Evolutionary conservation across 306 rosid genomes (phyloP).

Genomic region (Canavalia gladiata): DNA sequence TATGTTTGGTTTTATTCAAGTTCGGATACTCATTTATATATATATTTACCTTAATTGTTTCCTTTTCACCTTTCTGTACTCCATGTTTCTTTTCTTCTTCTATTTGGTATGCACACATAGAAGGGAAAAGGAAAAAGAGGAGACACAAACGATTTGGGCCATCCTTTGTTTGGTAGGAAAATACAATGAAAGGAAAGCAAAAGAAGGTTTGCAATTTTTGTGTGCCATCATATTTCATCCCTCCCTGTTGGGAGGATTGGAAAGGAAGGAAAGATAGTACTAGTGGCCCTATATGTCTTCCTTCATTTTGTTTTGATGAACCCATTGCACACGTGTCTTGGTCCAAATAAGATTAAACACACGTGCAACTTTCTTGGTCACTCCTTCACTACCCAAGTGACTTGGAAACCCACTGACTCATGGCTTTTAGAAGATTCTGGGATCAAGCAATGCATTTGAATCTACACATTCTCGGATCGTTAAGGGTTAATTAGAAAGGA

Average conservation of each 20-base stretch:
- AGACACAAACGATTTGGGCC: neutral
- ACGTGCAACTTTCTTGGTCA: neutral
- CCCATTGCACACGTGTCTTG: neutral
- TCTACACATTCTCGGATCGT: neutral
- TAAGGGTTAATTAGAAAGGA: no score
- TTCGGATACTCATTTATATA: neutral
- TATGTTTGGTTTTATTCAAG: neutral
- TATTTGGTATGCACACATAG: neutral
- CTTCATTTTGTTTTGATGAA: conserved; percentile 1
- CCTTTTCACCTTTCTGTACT: neutral
- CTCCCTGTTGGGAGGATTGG: neutral
- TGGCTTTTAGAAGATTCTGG: neutral
- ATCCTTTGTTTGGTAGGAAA: conserved; percentile 16
- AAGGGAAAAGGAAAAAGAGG: neutral
- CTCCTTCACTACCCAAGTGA: neutral
- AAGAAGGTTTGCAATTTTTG: neutral
- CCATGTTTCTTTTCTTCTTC: neutral
- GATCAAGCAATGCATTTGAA: neutral
- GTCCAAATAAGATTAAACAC: neutral
- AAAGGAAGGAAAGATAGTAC: conserved; percentile 15
- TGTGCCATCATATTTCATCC: neutral
- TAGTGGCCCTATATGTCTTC: conserved; percentile 26
- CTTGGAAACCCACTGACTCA: neutral
- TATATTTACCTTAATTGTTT: neutral
- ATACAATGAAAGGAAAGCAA: neutral